A percentile compares a stretch with the other conserved stretches of the same genome.
Evolutionary conservation across 2,329 filamentous ascomycete species (phyloP).

Genomic region (Alternaria gansuensis): DNA sequence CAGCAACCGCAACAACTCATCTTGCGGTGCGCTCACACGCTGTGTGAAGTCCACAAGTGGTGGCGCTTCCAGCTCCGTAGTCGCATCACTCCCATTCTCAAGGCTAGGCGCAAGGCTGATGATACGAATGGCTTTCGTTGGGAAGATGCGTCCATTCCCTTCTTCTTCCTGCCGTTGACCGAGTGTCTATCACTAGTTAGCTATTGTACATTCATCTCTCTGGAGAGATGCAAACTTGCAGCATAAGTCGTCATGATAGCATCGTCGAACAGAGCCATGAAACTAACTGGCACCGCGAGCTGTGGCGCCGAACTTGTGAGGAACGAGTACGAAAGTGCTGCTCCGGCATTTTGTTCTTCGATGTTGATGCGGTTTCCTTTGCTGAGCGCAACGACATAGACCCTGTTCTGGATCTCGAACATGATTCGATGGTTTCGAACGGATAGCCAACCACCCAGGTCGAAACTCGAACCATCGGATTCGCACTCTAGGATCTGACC

Average conservation of each 20-base stretch:
- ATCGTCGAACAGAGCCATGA: conserved; percentile 15
- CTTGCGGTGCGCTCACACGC: neutral
- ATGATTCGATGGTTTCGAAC: conserved; percentile 12
- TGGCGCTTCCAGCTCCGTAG: neutral
- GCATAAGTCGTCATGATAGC: conserved; percentile 20
- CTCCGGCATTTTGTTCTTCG: neutral
- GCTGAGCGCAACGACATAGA: conserved; percentile 8
- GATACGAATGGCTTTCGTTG: conserved; percentile 18
- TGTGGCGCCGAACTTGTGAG: conserved; percentile 6
- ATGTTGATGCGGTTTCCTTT: neutral
- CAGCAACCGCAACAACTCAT: neutral
- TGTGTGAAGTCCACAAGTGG: neutral
- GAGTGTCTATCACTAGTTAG: conserved; percentile 8
- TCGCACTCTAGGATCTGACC: conserved; percentile 16
- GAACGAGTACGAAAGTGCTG: conserved; percentile 4
- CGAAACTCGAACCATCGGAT: conserved; percentile 9
- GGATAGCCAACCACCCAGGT: conserved; percentile 13
- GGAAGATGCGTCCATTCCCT: conserved; percentile 1
- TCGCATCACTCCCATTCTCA: neutral
- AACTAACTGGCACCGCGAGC: conserved; percentile 13
- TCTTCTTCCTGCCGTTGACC: conserved; percentile 8
- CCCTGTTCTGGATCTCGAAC: conserved; percentile 13
- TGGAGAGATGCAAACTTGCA: neutral
- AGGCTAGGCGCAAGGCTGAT: conserved; percentile 15
- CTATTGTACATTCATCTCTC: neutral